Base-by-base conservation (phyloP, 78 protist species). In the Guillardia theta region DNA sequence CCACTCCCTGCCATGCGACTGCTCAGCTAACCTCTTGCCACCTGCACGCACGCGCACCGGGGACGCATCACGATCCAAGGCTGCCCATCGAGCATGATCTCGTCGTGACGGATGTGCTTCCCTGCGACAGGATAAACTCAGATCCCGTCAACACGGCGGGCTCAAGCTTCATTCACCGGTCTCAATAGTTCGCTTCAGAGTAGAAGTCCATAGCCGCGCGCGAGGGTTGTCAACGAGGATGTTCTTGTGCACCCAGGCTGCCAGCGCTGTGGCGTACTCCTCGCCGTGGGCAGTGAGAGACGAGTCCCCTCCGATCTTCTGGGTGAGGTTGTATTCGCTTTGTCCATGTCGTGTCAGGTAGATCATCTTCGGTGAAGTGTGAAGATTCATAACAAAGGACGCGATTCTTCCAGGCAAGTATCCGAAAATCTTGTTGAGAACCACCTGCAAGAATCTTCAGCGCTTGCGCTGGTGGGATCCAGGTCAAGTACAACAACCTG, bases 251-350 rank as follows among this genome's bases (percentile, higher is more conserved):
- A 70, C 83, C 36, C 22, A 70, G 8, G n/a, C 22, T 4, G 83
- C 83, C 46, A 70, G 83, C 5, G 83, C 83, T 12, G 1, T 12
- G 3, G 83, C 83, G 83, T 70, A 70, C 83, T 70, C 83, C 8
- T 33, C 1, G 41, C 83, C 83, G 41, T 70, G 83, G 45, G 5
- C 83, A 36, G 83, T 70, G 83, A 70, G 83, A 12, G 83, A 70
- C 27, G 83, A 70, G 83, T 70, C 83, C 4, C 83, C 83, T 36
- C 83, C 83, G 83, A 70, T 70, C 83, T 70, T 70, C 83, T 70
- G 83, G 27, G 41, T 33, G 83, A 70, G 83, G 41, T 70, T 70
- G 83, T 70, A 70, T 43, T 70, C 83, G 45, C 45, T 33, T 43
- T 70, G 83, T 24, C 83, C 83, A 43, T 70, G 83, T 24, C 27